phyloP scores from a whole-genome alignment of 768 basidiomycete species.

The Amylocystis lapponica region DNA sequence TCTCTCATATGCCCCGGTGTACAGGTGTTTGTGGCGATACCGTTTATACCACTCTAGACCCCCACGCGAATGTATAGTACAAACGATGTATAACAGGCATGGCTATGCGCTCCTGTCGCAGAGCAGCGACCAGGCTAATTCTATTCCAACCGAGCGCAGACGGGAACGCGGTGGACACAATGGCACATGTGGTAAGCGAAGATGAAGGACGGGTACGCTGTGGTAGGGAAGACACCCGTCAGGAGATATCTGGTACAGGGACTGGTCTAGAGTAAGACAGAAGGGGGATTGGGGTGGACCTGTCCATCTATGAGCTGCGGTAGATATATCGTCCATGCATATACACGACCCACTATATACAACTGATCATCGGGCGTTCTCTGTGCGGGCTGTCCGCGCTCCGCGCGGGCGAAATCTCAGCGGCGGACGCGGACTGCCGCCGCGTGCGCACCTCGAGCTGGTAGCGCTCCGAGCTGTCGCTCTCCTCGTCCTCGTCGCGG shows the following conservation, averaged over 20 bases:
- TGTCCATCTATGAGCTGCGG: slow-evolving; percentile 16
- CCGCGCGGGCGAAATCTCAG: slow-evolving; percentile 14
- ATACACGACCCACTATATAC: slow-evolving; percentile 10
- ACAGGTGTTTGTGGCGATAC: background rate
- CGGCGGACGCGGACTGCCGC: slow-evolving; percentile 15
- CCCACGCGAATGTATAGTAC: slow-evolving; percentile 14
- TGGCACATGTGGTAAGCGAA: background rate
- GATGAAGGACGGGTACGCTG: background rate
- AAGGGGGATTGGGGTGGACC: slow-evolving; percentile 1
- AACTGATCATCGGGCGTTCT: slow-evolving; percentile 15
- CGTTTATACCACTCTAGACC: slow-evolving; percentile 4
- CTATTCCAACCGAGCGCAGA: no score
- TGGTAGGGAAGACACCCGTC: background rate
- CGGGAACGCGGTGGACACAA: background rate
- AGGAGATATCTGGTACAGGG: slow-evolving; percentile 2
- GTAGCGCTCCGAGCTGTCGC: slow-evolving; percentile 28
- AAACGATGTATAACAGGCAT: slow-evolving; percentile 17
- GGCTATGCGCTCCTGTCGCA: slow-evolving; percentile 14
- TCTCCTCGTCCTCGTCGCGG: slow-evolving; percentile 29
- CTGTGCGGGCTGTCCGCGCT: slow-evolving; percentile 8
- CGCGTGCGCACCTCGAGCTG: slow-evolving; percentile 24
- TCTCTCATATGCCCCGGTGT: background rate
- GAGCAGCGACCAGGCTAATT: slow-evolving; percentile 13
- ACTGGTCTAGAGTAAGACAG: background rate
- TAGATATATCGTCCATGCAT: slow-evolving; percentile 10